Conservation (phyloP, 345 rosid species). For the Eucalyptus albens region DNA sequence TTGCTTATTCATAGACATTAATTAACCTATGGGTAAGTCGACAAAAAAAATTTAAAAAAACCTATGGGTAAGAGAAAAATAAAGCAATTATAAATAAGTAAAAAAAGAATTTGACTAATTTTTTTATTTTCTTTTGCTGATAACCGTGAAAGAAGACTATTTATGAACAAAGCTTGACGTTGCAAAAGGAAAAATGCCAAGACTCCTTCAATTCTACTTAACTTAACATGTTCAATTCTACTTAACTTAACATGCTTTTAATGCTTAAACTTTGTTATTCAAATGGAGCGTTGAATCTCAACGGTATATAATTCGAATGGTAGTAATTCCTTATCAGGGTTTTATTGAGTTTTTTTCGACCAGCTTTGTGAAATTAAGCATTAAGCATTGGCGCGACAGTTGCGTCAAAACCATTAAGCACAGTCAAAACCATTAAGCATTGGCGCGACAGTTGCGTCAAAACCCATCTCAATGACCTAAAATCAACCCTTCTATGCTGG, state of each 20-base stretch:
- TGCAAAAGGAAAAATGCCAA: not conserved
- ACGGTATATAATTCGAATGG: not conserved
- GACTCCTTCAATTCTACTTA: not conserved
- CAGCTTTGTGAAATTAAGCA: not conserved
- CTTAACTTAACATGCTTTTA: not conserved
- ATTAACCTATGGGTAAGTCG: not conserved
- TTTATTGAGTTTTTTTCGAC: not conserved
- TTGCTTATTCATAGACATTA: not conserved
- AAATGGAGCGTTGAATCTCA: not conserved
- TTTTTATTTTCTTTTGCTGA: not conserved
- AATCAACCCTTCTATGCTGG: not conserved
- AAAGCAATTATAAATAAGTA: not conserved
- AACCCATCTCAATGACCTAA: not conserved
- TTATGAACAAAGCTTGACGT: not conserved
- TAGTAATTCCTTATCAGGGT: not conserved
- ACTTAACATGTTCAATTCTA: not conserved
- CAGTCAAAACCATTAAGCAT: too few relatives aligned
- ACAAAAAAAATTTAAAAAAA: not conserved
- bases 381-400: not conserved
- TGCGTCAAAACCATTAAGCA: not conserved
- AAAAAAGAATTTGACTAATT: not conserved
- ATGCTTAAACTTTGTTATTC: not conserved
- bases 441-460: fast-evolving
- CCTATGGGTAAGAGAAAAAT: not conserved
- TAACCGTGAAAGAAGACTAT: not conserved